These are phyloP conservation scores for Nemania sp. DNA, from an alignment of 2,329 filamentous ascomycete genomes.

Conservation along the genomic window DNA sequence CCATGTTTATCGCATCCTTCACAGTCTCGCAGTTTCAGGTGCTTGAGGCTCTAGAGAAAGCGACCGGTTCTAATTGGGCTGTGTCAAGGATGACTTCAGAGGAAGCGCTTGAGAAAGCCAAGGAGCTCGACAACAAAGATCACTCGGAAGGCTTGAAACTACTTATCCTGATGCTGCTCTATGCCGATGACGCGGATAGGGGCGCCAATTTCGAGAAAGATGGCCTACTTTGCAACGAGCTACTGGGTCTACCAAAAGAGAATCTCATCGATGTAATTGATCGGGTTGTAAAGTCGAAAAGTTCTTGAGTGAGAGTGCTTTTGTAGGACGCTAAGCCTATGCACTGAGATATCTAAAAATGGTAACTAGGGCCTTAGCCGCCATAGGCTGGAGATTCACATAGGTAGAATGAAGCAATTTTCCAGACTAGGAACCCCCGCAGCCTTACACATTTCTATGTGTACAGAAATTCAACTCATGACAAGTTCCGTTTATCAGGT, in stretches of 20 bases:
- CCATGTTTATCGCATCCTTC: background rate
- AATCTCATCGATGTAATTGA: background rate
- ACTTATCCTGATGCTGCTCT: background rate
- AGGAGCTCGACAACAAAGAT: background rate
- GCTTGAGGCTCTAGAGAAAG: background rate
- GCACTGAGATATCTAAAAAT: background rate
- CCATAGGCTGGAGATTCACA: too few relatives aligned
- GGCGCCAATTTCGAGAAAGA: background rate
- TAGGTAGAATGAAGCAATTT: too few relatives aligned
- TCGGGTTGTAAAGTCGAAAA: background rate
- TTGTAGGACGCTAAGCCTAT: background rate
- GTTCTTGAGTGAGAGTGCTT: background rate
- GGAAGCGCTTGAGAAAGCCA: background rate
- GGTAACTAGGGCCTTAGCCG: background rate
- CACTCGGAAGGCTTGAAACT: conserved; percentile 5
- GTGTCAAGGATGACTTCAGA: background rate
- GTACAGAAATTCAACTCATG: too few relatives aligned
- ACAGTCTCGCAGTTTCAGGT: background rate
- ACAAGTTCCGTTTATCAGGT: too few relatives aligned
- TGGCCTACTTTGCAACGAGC: conserved; percentile 2
- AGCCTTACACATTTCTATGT: too few relatives aligned
- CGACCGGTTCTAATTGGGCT: background rate
- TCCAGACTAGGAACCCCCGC: too few relatives aligned
- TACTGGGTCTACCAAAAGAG: background rate
- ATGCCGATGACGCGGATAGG: background rate